phyloP scores from a whole-genome alignment of 2,329 filamentous ascomycete species.

The Verticillium longisporum region DNA sequence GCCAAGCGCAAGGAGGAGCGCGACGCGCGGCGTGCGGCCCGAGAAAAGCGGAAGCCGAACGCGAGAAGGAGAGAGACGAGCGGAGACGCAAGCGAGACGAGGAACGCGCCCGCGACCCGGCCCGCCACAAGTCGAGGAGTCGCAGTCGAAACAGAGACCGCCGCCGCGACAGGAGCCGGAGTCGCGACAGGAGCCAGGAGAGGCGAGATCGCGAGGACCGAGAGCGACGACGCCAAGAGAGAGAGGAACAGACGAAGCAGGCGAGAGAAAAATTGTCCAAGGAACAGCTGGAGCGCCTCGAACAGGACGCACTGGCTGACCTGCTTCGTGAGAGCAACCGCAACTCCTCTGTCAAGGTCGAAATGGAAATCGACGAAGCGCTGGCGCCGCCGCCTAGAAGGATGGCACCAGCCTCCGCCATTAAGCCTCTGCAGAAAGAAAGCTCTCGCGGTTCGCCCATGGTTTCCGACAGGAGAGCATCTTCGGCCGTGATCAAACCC shows the following conservation, averaged over 20 bases:
- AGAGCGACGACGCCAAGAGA: slow-evolving; percentile 25
- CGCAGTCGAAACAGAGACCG: slow-evolving; percentile 24
- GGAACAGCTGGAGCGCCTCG: slow-evolving; percentile 50
- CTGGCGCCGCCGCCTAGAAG: slow-evolving; percentile 49
- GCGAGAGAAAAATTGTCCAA: slow-evolving; percentile 48
- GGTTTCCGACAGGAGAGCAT: slow-evolving; percentile 32
- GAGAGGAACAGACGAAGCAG: slow-evolving; percentile 34
- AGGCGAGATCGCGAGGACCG: slow-evolving; percentile 18
- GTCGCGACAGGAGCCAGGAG: slow-evolving; percentile 23
- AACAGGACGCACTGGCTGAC: slow-evolving; percentile 51
- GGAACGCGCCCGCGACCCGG: slow-evolving; percentile 28
- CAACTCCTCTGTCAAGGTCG: slow-evolving; percentile 38
- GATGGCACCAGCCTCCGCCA: slow-evolving; percentile 48
- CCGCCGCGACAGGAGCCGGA: slow-evolving; percentile 19
- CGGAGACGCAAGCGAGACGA: slow-evolving; percentile 36
- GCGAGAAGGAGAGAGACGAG: slow-evolving; percentile 50
- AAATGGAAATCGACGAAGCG: slow-evolving; percentile 41
- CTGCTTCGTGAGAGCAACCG: slow-evolving; percentile 52
- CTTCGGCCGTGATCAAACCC: slow-evolving; percentile 21
- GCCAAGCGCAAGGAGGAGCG: slow-evolving; percentile 42
- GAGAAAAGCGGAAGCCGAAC: slow-evolving; percentile 31
- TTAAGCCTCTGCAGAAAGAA: slow-evolving; percentile 44
- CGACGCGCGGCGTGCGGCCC: slow-evolving; percentile 39
- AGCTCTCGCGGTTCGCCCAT: slow-evolving; percentile 33
- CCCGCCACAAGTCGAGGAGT: slow-evolving; percentile 19